Base-by-base conservation (phyloP, 495 filamentous ascomycete species). In the Lophiostoma macrostomum region DNA sequence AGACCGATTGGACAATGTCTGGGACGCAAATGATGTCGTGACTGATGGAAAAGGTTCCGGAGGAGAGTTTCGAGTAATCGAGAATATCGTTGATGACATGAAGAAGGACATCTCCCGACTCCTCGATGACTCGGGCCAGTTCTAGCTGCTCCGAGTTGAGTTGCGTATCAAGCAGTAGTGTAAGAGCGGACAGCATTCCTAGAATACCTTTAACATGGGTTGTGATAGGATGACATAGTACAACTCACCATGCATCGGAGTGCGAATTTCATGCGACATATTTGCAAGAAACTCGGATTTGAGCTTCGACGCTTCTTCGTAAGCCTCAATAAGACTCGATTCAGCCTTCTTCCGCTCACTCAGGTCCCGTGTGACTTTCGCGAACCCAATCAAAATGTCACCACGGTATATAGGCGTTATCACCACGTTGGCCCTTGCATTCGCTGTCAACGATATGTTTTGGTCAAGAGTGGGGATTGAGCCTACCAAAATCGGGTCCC, bases 251-350 rank as follows among this genome's bases (percentile, higher is more conserved):
- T 77, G 74, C 71, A 78, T 74, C 12, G 75, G 75, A 0, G 74
- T 78, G 19, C 74, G 69, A 50, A 78, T 77, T 58, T 78, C 75
- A 58, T 78, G 75, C 52, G 66, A 71, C 72, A 76, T 77, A 61
- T 76, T 88, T 25, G 84, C 84, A 16, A 88, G 65, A 49, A 87
- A 88, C 23, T 83, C 80, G 18, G 75, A 80, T 59, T 86, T 86
- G 34, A 84, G 59, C 60, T 80, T 80, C 30, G 79, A 74, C 14
- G 81, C 76, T 62, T 86, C 82, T 58, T 86, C 81, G 63, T 81
- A 84, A 4, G 81, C 82, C 5, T 77, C 65, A 19, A 84, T 77
- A 32, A 85, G 67, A 2, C 76, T 72, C 1, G 73, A 66, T 55
- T 84, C 80, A 19, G 80, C 75, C 25, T 74, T 74, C 52, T 78